Evolutionary conservation across 345 rosid genomes (phyloP).

Genomic region (Linum lewisii): DNA sequence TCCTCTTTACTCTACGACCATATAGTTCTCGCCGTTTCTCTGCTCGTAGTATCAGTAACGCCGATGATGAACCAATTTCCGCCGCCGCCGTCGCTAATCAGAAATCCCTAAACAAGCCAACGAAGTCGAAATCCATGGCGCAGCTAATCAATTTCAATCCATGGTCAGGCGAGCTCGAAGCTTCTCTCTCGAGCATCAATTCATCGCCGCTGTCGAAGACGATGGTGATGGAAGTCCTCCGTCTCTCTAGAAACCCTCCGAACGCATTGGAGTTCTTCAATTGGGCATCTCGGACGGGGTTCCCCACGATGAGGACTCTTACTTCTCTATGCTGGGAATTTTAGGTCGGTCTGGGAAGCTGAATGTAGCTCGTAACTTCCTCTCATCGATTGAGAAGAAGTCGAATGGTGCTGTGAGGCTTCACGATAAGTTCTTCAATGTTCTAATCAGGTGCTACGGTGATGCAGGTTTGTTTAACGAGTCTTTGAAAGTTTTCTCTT

Average conservation of each 20-base stretch:
- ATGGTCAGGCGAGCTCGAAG: constrained; percentile 56
- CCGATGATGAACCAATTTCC: not conserved
- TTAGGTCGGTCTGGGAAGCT: constrained; percentile 52
- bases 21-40: not conserved
- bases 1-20: not conserved
- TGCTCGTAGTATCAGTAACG: not conserved
- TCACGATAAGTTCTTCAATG: constrained; percentile 59
- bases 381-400: constrained; percentile 52
- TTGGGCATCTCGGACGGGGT: constrained; percentile 40
- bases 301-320: constrained; percentile 44
- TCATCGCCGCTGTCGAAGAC: constrained; percentile 44
- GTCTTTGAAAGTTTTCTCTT: constrained; percentile 44
- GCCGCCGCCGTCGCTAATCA: not conserved
- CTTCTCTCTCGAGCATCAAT: constrained; percentile 36
- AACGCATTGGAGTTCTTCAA: constrained; percentile 58
- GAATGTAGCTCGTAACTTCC: constrained; percentile 61
- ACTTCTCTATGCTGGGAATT: constrained; percentile 57
- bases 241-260: constrained; percentile 38
- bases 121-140: constrained; percentile 43
- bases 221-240: constrained; percentile 45
- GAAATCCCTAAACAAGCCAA: constrained; percentile 30
- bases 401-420: constrained; percentile 49
- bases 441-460: constrained; percentile 66
- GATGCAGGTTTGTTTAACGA: constrained; percentile 60
- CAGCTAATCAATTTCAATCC: constrained; percentile 34